Evolutionary conservation across 805 yeast species (phyloP).

Genomic region (Pichia phayaonensis): DNA sequence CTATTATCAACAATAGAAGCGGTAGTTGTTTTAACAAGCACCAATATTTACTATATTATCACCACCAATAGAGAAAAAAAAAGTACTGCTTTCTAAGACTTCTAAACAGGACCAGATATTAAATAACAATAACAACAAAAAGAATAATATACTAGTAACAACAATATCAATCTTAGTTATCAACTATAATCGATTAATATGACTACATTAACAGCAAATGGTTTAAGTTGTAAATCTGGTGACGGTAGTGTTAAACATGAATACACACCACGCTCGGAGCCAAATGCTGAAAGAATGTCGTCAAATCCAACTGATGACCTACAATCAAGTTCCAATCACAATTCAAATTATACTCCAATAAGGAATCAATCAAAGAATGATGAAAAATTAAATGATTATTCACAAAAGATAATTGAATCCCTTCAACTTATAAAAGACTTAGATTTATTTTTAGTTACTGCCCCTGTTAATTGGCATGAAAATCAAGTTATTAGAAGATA

Average conservation of each 20-base stretch:
- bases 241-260: not conserved
- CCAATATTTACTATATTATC: not conserved
- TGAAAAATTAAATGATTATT: not conserved
- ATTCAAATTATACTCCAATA: not conserved
- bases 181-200: not conserved
- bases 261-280: not conserved
- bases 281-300: not conserved
- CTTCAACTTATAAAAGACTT: slow-evolving; percentile 74
- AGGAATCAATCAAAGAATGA: not conserved
- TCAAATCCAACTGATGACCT: not conserved
- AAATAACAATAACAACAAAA: too few species aligned
- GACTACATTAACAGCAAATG: slow-evolving; percentile 1
- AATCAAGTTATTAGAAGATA: slow-evolving; percentile 82
- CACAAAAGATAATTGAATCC: slow-evolving; percentile 17
- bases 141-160: too few species aligned
- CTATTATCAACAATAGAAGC: not conserved
- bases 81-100: too few species aligned
- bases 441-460: slow-evolving; percentile 82
- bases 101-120: too few species aligned
- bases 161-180: too few species aligned
- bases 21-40: not conserved
- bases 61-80: too few species aligned
- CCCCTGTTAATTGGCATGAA: slow-evolving; percentile 91
- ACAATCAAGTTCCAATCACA: not conserved
- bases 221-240: not conserved